Percentiles rank a stretch among this genome's conserved stretches.
These are phyloP conservation scores for Lignosus rhinocerotis DNA, from an alignment of 1,284 basidiomycete genomes.

Conservation along the genomic window DNA sequence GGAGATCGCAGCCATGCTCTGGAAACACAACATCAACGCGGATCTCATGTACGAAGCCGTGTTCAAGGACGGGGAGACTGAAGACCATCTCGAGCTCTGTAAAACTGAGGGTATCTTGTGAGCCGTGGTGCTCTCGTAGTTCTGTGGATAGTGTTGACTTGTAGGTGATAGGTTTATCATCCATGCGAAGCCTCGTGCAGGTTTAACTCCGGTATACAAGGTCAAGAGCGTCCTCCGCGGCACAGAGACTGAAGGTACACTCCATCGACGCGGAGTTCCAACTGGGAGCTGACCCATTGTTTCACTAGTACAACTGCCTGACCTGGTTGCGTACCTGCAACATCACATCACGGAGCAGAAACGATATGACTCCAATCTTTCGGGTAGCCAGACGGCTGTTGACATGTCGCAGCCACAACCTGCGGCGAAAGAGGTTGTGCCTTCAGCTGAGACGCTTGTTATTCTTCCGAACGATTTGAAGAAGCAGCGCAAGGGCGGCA, in stretches of 20 bases:
- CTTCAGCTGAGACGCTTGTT: constrained; percentile 56
- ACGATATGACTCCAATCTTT: constrained; percentile 64
- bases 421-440: constrained; percentile 45
- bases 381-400: constrained; percentile 48
- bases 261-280: neutral
- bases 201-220: constrained; percentile 66
- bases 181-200: constrained; percentile 59
- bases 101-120: constrained; percentile 78
- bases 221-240: constrained; percentile 79
- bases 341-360: constrained; percentile 78
- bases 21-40: constrained; percentile 81
- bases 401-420: constrained; percentile 35
- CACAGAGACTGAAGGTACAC: constrained; percentile 66
- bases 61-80: constrained; percentile 58
- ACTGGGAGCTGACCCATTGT: constrained; percentile 3
- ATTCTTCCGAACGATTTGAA: constrained; percentile 67
- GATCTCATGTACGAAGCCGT: constrained; percentile 86
- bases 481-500: constrained; percentile 72
- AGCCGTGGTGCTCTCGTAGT: constrained; percentile 28
- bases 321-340: constrained; percentile 72
- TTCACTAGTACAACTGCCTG: constrained; percentile 59
- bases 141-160: neutral
- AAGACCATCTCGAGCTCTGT: constrained; percentile 67
- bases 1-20: constrained; percentile 76
- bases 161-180: constrained; percentile 60